Base-by-base conservation (phyloP, 495 filamentous ascomycete genomes). In the Annulohypoxylon bovei region DNA sequence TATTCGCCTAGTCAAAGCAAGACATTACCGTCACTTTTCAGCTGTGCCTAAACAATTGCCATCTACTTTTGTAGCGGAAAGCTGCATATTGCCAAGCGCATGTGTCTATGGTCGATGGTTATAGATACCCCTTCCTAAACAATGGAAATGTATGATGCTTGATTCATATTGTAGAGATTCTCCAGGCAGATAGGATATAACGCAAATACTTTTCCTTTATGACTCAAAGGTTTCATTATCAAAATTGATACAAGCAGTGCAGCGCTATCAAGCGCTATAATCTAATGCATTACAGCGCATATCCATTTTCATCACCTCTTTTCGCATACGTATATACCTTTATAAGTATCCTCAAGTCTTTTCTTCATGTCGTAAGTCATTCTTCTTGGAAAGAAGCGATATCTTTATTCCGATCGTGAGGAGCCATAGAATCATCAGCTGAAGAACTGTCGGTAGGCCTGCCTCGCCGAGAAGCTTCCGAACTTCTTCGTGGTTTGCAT, bases 371-470 rank as follows among this genome's bases (percentile, higher is more conserved):
- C 14, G 14, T 3, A 53, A 20, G 5, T 12, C 30, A 53, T 8
- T 18, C 11, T 9, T 53, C 3, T 30, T 53, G 2, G 50, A 53
- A 18, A 22, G 54, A 28, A 16, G 42, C 8, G 40, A 57, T 6
- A 39, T 30, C 11, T 23, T 39, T 22, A 57, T 39, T 1, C 39
- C 25, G 12, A 39, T 1, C 6, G 53, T 14, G 16, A 57, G 16
- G 6, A 57, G 23, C 53, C 62, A 65, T 65, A 57, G 12, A 9
- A 65, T 49, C 7, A 65, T 20, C 5, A 65, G 7, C 16, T 52
- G 59, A 32, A 47, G 33, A 2, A 47, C 16, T 11, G 32, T 18
- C 11, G 59, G 59, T 18, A 62, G 1, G 30, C 44, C 12, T 3
- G 27, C n/a, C 27, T 62, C 35, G 14, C 20, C 4, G 23, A 64